phyloP scores from a whole-genome alignment of 495 filamentous ascomycete genomes.

The Aspergillus haitiensis region DNA sequence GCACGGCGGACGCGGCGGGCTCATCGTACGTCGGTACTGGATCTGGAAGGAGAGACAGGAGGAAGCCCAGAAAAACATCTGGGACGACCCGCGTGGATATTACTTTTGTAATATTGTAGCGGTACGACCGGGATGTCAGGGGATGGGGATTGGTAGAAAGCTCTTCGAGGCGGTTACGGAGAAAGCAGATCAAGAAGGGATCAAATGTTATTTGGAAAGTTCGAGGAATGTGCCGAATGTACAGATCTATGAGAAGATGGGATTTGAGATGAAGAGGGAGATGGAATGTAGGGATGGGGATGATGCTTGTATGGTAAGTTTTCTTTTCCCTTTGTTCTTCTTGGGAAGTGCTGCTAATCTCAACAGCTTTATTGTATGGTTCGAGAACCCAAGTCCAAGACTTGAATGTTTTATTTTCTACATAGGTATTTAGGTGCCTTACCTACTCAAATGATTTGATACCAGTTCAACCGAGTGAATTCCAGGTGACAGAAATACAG shows the following conservation, averaged over 20 bases:
- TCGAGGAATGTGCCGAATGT: constrained; percentile 63
- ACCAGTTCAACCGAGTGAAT: no score
- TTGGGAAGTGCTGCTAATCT: constrained; percentile 13
- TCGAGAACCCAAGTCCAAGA: constrained; percentile 23
- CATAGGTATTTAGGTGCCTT: no score
- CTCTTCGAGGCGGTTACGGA: constrained; percentile 60
- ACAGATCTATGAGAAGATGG: constrained; percentile 65
- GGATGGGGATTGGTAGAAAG: constrained; percentile 58
- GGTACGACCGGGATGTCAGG: constrained; percentile 58
- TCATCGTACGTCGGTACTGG: constrained; percentile 64
- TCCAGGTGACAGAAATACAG: no score
- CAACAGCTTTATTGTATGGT: constrained; percentile 30
- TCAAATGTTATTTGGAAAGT: constrained; percentile 64
- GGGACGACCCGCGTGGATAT: constrained; percentile 53
- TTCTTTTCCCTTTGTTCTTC: neutral
- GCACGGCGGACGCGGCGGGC: constrained; percentile 60
- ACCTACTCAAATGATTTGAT: no score
- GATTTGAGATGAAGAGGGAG: constrained; percentile 60
- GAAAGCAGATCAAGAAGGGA: constrained; percentile 57
- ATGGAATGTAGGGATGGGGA: constrained; percentile 62
- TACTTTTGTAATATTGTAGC: constrained; percentile 72
- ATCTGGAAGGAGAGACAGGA: constrained; percentile 53
- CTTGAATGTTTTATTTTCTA: constrained; percentile 1
- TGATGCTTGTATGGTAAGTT: constrained; percentile 45
- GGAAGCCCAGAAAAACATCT: constrained; percentile 42